phyloP scores from a whole-genome alignment of 805 yeast species.

The Wickerhamomyces canadensis region DNA sequence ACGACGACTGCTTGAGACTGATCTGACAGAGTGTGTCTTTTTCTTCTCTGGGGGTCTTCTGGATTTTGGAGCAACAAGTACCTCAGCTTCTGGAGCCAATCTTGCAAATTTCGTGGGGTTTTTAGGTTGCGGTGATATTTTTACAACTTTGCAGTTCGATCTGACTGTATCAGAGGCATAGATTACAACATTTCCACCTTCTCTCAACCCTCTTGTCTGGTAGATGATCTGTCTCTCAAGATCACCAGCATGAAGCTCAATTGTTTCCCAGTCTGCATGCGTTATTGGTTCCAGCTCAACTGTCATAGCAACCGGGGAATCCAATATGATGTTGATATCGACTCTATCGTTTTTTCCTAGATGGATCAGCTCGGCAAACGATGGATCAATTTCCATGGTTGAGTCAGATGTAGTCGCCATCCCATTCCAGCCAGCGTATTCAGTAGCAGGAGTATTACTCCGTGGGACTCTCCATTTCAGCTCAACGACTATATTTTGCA shows the following conservation, averaged over 20 bases:
- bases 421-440: slow-evolving; percentile 67
- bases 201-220: slow-evolving; percentile 72
- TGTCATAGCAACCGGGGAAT: slow-evolving; percentile 47
- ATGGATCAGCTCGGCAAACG: slow-evolving; percentile 49
- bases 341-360: slow-evolving; percentile 38
- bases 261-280: slow-evolving; percentile 83
- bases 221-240: slow-evolving; percentile 70
- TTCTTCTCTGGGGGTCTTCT: slow-evolving; percentile 25
- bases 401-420: slow-evolving; percentile 31
- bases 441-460: slow-evolving; percentile 19
- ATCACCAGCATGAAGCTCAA: slow-evolving; percentile 72
- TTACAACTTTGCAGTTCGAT: slow-evolving; percentile 52
- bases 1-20: slow-evolving; percentile 20
- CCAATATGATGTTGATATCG: slow-evolving; percentile 40
- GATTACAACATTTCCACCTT: slow-evolving; percentile 56
- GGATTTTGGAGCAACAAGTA: slow-evolving; percentile 70
- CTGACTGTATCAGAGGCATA: slow-evolving; percentile 58
- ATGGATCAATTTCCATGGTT: slow-evolving; percentile 59
- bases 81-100: slow-evolving; percentile 58
- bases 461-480: slow-evolving; percentile 26
- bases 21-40: slow-evolving; percentile 17
- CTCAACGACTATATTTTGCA: slow-evolving; percentile 56
- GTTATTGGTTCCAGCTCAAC: slow-evolving; percentile 76
- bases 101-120: slow-evolving; percentile 35
- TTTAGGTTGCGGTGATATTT: slow-evolving; percentile 35